A percentile compares a stretch with the other conserved stretches of the same genome.
These are phyloP conservation scores for Chernovozyma sophiae-reginae DNA, from an alignment of 1,139 yeast genomes.

Conservation along the genomic window DNA sequence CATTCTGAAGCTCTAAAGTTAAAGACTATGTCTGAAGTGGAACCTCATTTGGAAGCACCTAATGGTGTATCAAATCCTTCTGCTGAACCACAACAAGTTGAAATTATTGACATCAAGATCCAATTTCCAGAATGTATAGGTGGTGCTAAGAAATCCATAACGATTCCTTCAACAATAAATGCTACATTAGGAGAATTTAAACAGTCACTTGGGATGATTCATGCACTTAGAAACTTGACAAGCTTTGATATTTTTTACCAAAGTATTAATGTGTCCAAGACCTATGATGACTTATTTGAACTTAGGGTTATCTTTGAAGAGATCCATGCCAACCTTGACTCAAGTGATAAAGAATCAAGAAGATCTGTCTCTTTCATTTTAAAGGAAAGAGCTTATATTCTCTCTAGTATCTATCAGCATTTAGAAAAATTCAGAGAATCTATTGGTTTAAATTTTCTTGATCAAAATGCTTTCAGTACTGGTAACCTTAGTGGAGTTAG, in stretches of 20 bases:
- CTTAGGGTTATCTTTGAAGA: slow-evolving; percentile 27
- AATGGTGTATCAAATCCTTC: neutral
- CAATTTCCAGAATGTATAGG: slow-evolving; percentile 29
- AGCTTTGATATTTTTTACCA: slow-evolving; percentile 48
- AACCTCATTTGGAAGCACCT: neutral
- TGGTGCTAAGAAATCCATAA: slow-evolving; percentile 20
- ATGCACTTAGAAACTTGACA: slow-evolving; percentile 57
- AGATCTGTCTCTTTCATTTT: slow-evolving; percentile 14
- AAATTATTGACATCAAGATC: slow-evolving; percentile 25
- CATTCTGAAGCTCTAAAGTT: neutral
- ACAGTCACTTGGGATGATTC: slow-evolving; percentile 52
- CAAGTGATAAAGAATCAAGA: neutral
- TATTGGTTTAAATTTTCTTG: slow-evolving; percentile 42
- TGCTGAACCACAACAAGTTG: slow-evolving; percentile 12
- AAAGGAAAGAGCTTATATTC: slow-evolving; percentile 35
- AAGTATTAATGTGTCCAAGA: slow-evolving; percentile 30
- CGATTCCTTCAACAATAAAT: slow-evolving; percentile 26
- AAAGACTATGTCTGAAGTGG: neutral
- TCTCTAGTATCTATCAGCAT: slow-evolving; percentile 37
- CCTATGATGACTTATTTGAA: slow-evolving; percentile 31
- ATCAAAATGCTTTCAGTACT: slow-evolving; percentile 22
- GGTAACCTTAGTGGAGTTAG: slow-evolving; percentile 25
- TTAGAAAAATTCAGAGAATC: slow-evolving; percentile 40
- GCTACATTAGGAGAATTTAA: slow-evolving; percentile 51
- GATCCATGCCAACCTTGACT: slow-evolving; percentile 17